Evolutionary conservation across 768 basidiomycete species (phyloP), one percentile per base, ranked within the genome.

Genomic region (Solioccasus polychromus): DNA sequence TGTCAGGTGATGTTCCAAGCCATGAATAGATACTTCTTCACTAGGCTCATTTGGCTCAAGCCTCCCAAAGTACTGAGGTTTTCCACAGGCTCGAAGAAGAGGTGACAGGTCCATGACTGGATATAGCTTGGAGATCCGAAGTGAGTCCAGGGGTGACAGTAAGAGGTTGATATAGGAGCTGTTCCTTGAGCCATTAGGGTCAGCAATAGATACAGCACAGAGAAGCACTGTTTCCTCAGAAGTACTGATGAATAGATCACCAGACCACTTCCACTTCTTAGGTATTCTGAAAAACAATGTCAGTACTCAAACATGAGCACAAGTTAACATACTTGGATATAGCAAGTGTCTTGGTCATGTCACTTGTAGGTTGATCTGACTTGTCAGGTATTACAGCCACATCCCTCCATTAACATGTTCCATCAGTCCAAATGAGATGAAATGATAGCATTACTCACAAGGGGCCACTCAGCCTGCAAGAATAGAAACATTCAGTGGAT

Each of bases 211-310:
- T 24, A 78, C 71, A 28, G 75, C 67, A 63, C 83, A 83, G 0
- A 82, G 52, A 7, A 63, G 63, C 44, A 79, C 71, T 22, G 69
- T 60, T 19, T 64, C 67, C 5, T 64, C 58, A 17, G 61, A 60
- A 3, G 63, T 62, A 20, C 67, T 68, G 18, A 77, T 68, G 43
- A 72, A 70, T 23, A 86, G 66, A 18, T 76, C 66, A 19, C 83
- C 85, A 29, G 71, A 66, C 85, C 86, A 87, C 51, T 71, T 79
- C 78, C 78, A 88, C 42, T 76, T 76, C 57, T 79, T 80, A 18
- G 69, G 69, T 31, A 80, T 77, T 51, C 83, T 85, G n/a, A 44
- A 2, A 32, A 40, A 31, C 30, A 19, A 31, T 5, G 30, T 61
- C 2, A 60, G 48, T 23, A 29, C 15, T 23, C 20, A 12, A 18